phyloP scores from a whole-genome alignment of 352 stramenopile genomes.

The Aphanomyces euteiches region DNA sequence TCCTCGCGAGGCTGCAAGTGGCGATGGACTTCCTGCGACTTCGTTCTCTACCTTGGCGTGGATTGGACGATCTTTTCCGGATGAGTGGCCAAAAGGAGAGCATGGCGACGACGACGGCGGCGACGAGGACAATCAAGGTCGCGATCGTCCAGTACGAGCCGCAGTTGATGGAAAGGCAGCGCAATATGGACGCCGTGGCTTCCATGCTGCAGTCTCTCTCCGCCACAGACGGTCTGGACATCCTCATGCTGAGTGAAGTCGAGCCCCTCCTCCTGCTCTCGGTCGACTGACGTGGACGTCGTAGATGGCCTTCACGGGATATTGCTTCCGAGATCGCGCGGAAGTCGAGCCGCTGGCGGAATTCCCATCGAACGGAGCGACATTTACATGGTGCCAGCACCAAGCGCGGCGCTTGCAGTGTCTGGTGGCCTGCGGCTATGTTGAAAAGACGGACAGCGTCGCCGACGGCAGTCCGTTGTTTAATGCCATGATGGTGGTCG shows the following conservation, averaged over 20 bases:
- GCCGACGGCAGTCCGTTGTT: conserved; percentile 40
- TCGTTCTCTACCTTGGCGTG: background rate
- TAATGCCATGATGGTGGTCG: conserved; percentile 82
- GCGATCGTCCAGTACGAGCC: conserved; percentile 81
- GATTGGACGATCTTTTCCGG: background rate
- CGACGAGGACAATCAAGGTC: conserved; percentile 46
- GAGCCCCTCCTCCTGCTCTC: background rate
- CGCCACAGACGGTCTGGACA: conserved; percentile 47
- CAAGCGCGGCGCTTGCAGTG: conserved; percentile 60
- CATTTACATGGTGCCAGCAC: conserved; percentile 62
- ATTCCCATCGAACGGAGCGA: conserved; percentile 44
- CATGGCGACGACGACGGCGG: no score
- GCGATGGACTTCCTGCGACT: background rate
- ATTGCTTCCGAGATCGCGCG: conserved; percentile 60
- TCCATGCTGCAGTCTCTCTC: conserved; percentile 56
- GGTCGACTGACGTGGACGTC: background rate
- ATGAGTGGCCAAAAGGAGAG: no score
- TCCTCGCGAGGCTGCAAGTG: no score
- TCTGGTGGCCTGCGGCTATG: conserved; percentile 24
- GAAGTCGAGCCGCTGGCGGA: conserved; percentile 66
- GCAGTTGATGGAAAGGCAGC: conserved; percentile 57
- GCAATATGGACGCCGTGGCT: conserved; percentile 72
- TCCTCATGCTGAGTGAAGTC: conserved; percentile 80
- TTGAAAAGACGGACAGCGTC: conserved; percentile 25
- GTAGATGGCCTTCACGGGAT: conserved; percentile 81